Evolutionary conservation across 129 eudicot species (phyloP).

Genomic region (Centrapalus pauciflorus): DNA sequence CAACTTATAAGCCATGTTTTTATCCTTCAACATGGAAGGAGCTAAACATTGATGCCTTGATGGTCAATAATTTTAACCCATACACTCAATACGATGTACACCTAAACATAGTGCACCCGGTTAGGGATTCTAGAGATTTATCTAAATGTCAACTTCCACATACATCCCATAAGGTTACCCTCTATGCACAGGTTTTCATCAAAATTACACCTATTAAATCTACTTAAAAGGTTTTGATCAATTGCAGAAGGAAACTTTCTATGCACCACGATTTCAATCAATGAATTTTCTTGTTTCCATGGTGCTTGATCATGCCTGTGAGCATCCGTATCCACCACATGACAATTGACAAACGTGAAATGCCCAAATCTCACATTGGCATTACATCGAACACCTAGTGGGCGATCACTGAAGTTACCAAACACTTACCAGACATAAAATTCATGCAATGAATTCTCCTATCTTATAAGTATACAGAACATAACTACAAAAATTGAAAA

Average conservation of each 20-base stretch:
- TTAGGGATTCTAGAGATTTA: too few species aligned
- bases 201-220: background rate
- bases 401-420: conserved; percentile 1
- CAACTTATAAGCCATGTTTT: background rate
- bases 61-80: too few species aligned
- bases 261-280: background rate
- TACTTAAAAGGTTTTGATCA: background rate
- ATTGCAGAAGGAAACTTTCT: background rate
- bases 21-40: background rate
- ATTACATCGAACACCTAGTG: conserved; percentile 25
- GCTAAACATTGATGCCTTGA: too few species aligned
- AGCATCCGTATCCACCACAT: background rate
- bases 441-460: background rate
- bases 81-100: background rate
- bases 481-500: background rate
- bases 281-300: background rate
- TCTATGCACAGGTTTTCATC: too few species aligned
- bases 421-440: background rate
- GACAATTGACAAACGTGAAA: too few species aligned
- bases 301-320: background rate
- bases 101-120: background rate
- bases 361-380: conserved; percentile 7
- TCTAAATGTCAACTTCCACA: too few species aligned
- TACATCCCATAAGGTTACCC: too few species aligned
- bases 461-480: background rate